Evolutionary conservation across 2,329 filamentous ascomycete genomes (phyloP).

Genomic region (Fusarium caatingaense): DNA sequence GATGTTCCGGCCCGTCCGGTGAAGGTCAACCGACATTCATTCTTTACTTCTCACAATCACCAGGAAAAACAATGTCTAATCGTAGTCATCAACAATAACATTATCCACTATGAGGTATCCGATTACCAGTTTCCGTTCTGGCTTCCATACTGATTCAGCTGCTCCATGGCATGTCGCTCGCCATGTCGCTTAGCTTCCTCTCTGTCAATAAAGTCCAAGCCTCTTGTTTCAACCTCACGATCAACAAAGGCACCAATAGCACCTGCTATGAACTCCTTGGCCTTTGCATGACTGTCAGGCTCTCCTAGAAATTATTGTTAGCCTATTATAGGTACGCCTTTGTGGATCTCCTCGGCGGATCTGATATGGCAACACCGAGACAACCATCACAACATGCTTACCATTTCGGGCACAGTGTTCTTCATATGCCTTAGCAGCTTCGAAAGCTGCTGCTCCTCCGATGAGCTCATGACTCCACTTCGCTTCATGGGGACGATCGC

Average conservation of each 20-base stretch:
- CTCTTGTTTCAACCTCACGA: constrained; percentile 48
- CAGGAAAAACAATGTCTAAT: background rate
- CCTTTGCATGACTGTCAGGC: constrained; percentile 45
- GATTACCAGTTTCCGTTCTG: constrained; percentile 22
- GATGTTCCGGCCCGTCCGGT: background rate
- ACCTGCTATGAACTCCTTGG: constrained; percentile 48
- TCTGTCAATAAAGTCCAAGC: constrained; percentile 45
- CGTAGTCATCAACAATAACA: background rate
- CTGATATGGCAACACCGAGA: background rate
- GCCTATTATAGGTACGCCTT: background rate
- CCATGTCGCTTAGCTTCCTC: constrained; percentile 49
- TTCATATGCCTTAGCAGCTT: constrained; percentile 50
- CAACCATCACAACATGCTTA: constrained; percentile 2
- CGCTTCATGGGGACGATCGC: constrained; percentile 46
- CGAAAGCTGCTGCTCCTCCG: constrained; percentile 48
- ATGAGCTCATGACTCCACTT: constrained; percentile 43
- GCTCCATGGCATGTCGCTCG: constrained; percentile 41
- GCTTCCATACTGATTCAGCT: constrained; percentile 29
- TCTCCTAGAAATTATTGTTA: constrained; percentile 31
- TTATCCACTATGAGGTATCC: background rate
- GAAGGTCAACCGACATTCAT: background rate
- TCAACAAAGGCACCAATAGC: constrained; percentile 49
- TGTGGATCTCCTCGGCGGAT: background rate
- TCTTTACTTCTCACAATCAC: background rate
- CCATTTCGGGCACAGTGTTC: constrained; percentile 46